A percentile compares a stretch with the other conserved stretches of the same genome.
These are phyloP conservation scores for Fibroporia radiculosa DNA, from an alignment of 768 basidiomycete species.

Conservation along the genomic window DNA sequence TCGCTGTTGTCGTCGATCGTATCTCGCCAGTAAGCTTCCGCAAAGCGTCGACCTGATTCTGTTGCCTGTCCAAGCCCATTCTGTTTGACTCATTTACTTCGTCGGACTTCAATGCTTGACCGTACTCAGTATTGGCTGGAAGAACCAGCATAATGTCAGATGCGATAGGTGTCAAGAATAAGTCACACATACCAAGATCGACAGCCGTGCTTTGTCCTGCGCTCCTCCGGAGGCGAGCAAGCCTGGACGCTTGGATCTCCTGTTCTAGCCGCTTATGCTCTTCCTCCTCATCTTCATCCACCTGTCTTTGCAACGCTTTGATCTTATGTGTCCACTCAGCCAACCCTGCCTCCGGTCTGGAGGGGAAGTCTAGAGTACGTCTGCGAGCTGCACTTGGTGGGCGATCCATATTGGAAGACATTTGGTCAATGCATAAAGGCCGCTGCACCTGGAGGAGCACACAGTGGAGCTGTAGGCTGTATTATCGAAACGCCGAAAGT, in stretches of 20 bases:
- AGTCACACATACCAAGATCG: constrained; percentile 43
- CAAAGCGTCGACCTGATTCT: constrained; percentile 37
- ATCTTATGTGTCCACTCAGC: constrained; percentile 80
- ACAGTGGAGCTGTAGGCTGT: background rate
- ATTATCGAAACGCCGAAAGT: background rate
- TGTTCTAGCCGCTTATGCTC: constrained; percentile 63
- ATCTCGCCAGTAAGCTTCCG: constrained; percentile 36
- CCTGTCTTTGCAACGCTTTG: constrained; percentile 71
- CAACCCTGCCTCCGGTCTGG: constrained; percentile 55
- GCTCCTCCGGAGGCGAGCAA: constrained; percentile 38
- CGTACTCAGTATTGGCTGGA: constrained; percentile 18
- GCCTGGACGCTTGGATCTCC: constrained; percentile 41
- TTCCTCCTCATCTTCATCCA: constrained; percentile 73
- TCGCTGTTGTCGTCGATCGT: background rate
- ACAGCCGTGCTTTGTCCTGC: constrained; percentile 30
- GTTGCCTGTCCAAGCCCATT: constrained; percentile 31
- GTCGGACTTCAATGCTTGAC: constrained; percentile 18
- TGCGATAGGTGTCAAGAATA: background rate
- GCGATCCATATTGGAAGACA: constrained; percentile 7
- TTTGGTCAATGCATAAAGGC: background rate
- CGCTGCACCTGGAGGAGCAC: too few relatives aligned
- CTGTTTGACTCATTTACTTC: constrained; percentile 13
- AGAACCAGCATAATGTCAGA: background rate
- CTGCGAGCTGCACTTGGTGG: constrained; percentile 15
- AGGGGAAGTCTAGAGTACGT: constrained; percentile 17